These are phyloP conservation scores for Fusarium sterilihyphosum DNA, from an alignment of 2,329 filamentous ascomycete species.

Conservation along the genomic window DNA sequence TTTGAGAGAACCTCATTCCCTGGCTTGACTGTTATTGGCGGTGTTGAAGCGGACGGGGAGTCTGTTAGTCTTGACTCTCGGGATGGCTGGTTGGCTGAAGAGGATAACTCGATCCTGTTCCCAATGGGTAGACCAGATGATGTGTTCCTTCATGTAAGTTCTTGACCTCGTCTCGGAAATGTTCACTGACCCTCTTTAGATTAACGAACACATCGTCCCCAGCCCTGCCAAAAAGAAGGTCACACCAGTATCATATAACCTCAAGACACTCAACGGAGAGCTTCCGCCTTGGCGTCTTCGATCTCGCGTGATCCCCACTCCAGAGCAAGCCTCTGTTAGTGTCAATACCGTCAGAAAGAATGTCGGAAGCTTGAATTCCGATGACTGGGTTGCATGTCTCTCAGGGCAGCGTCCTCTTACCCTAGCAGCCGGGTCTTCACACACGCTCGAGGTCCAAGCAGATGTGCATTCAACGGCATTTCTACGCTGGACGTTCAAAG, in stretches of 20 bases:
- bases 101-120: background rate
- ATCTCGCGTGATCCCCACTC: background rate
- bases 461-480: background rate
- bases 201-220: background rate
- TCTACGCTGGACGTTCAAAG: background rate
- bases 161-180: accelerated
- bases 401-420: accelerated
- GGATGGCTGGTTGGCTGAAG: background rate
- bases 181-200: background rate
- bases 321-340: background rate
- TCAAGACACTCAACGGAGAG: background rate
- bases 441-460: background rate
- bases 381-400: background rate
- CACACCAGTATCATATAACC: background rate
- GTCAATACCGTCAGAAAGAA: background rate
- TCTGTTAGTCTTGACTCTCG: background rate
- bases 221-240: background rate
- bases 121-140: background rate
- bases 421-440: background rate
- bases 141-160: background rate
- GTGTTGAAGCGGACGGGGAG: background rate
- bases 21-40: background rate
- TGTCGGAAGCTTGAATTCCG: accelerated
- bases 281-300: background rate
- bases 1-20: background rate